Conservation (phyloP, 148 eudicot species). For the Chenopodium suecicum region DNA sequence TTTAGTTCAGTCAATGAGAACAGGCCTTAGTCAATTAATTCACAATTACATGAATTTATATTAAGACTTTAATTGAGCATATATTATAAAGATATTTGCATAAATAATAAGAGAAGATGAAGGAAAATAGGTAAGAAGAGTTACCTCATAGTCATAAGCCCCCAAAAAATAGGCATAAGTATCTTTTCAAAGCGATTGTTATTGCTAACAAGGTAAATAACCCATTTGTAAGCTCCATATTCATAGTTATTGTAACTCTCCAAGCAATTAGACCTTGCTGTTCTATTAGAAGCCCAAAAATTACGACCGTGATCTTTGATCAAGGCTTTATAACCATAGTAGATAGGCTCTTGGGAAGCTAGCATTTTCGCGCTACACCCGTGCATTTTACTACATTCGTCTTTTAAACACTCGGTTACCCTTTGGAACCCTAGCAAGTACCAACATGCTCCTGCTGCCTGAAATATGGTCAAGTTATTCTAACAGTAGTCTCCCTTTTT, state of each 20-base stretch:
- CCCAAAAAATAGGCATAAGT: slow-evolving; percentile 95
- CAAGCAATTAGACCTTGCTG: slow-evolving; percentile 56
- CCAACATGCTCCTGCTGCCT: slow-evolving; percentile 99
- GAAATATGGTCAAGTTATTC: neutral
- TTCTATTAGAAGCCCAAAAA: slow-evolving; percentile 52
- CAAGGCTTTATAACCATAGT: slow-evolving; percentile 46
- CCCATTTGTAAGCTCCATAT: slow-evolving; percentile 91
- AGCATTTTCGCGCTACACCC: slow-evolving; percentile 48
- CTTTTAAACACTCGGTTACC: slow-evolving; percentile 64
- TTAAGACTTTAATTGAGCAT: too few species aligned
- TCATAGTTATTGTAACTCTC: slow-evolving; percentile 44
- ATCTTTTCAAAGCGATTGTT: slow-evolving; percentile 75
- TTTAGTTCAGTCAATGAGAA: too few species aligned
- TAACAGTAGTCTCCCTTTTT: too few species aligned
- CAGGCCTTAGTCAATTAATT: neutral
- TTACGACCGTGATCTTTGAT: slow-evolving; percentile 45
- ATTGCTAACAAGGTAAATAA: slow-evolving; percentile 69
- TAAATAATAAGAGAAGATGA: neutral
- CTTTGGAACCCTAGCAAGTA: slow-evolving; percentile 85
- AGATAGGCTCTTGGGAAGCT: slow-evolving; percentile 71
- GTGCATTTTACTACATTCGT: slow-evolving; percentile 49
- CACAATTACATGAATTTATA: neutral
- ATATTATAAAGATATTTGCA: too few species aligned
- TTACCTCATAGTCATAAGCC: slow-evolving; percentile 90
- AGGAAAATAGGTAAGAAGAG: neutral